Percentiles rank a stretch among this genome's conserved stretches.
These are phyloP conservation scores for Verticillium dahliae DNA, from an alignment of 2,329 filamentous ascomycete genomes.

Conservation along the genomic window DNA sequence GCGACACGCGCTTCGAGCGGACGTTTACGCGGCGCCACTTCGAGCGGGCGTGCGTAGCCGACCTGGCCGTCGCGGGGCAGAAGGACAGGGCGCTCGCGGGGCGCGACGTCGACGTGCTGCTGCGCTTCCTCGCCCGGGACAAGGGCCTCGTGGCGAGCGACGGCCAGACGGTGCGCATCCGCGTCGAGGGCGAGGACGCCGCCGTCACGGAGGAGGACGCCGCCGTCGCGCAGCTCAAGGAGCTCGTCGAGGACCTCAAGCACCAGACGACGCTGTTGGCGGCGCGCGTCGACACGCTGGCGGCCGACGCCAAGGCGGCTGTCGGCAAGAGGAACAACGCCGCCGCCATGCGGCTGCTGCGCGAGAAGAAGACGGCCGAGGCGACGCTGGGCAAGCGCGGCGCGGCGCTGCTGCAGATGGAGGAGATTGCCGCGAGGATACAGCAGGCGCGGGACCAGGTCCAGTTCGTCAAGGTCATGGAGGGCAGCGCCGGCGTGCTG, in stretches of 20 bases:
- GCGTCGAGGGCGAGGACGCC: constrained; percentile 9
- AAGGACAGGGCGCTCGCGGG: constrained; percentile 41
- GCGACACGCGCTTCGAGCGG: constrained; percentile 50
- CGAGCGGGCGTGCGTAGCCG: constrained; percentile 27
- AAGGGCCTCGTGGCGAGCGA: constrained; percentile 53
- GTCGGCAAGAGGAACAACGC: constrained; percentile 67
- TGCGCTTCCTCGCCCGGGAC: constrained; percentile 64
- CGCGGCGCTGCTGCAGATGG: constrained; percentile 71
- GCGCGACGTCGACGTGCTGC: constrained; percentile 61
- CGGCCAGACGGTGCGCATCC: constrained; percentile 59
- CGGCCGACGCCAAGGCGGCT: constrained; percentile 59
- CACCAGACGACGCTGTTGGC: constrained; percentile 64
- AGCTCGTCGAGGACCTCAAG: constrained; percentile 68
- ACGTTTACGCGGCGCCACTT: constrained; percentile 65
- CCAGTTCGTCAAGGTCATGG: constrained; percentile 76
- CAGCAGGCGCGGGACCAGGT: constrained; percentile 82
- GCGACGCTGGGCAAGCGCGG: constrained; percentile 64
- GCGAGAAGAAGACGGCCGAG: constrained; percentile 78
- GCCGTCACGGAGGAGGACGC: constrained; percentile 69
- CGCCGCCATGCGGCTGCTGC: constrained; percentile 70
- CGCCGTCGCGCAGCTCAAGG: constrained; percentile 77
- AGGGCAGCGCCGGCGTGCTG: constrained; percentile 67
- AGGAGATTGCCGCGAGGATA: constrained; percentile 76
- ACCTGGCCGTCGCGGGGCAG: neutral
- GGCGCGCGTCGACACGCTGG: constrained; percentile 59